Evolutionary conservation across 495 filamentous ascomycete genomes (phyloP).

Genomic region (Aspergillus olivimuriae): DNA sequence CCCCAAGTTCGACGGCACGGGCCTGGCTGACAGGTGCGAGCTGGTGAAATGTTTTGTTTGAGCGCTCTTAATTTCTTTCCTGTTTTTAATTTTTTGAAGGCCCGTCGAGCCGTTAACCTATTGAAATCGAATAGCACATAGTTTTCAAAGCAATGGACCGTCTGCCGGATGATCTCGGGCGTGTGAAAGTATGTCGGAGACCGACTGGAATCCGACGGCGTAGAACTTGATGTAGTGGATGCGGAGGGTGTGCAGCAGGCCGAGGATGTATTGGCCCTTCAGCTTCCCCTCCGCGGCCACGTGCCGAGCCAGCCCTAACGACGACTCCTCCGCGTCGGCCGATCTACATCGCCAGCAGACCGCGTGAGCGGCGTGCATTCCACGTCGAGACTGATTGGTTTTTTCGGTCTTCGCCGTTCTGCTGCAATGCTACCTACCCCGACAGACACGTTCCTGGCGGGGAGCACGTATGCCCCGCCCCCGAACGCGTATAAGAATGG

Average conservation of each 20-base stretch:
- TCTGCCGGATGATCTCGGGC: no score
- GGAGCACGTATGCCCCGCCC: no score
- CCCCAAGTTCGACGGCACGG: constrained; percentile 29
- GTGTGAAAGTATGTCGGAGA: no score
- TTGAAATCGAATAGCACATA: constrained; percentile 37
- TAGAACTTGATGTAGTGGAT: no score
- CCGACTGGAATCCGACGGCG: no score
- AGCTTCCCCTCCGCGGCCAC: no score
- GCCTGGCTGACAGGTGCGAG: constrained; percentile 20
- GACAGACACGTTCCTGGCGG: no score
- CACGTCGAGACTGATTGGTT: background rate
- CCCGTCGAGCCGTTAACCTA: constrained; percentile 19
- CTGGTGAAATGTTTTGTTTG: constrained; percentile 35
- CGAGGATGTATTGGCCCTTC: no score
- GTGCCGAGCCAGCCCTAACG: no score
- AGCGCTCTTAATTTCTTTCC: constrained; percentile 41
- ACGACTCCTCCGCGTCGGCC: background rate
- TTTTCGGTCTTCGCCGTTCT: background rate
- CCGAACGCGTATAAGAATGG: background rate
- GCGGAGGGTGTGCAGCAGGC: no score
- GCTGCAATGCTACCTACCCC: no score
- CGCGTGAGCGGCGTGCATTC: background rate
- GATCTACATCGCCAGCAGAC: background rate
- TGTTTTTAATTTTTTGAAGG: constrained; percentile 38
- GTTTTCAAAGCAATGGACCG: constrained; percentile 35